phyloP scores from a whole-genome alignment of 495 filamentous ascomycete species.

The Podospora pseudoanserina region DNA sequence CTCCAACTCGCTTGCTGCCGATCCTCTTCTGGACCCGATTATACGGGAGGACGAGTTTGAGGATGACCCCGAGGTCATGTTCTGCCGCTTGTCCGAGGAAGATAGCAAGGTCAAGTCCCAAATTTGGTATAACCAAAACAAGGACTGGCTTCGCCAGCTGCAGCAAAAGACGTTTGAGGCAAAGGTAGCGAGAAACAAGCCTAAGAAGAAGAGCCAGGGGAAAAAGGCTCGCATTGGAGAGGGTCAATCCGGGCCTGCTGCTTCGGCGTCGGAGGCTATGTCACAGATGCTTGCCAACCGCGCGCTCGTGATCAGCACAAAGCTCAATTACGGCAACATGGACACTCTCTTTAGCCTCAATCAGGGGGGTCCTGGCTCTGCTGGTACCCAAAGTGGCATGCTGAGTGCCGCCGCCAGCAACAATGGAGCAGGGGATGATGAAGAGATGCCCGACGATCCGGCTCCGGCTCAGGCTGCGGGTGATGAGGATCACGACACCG shows the following conservation, averaged over 20 bases:
- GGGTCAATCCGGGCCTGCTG: slow-evolving; percentile 52
- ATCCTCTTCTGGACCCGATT: slow-evolving; percentile 39
- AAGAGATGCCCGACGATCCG: background rate
- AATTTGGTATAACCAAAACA: slow-evolving; percentile 92
- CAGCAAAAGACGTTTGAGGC: slow-evolving; percentile 71
- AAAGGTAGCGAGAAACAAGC: slow-evolving; percentile 54
- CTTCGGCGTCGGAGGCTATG: slow-evolving; percentile 67
- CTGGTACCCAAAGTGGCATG: slow-evolving; percentile 19
- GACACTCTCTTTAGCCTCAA: slow-evolving; percentile 46
- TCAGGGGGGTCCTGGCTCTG: slow-evolving; percentile 37
- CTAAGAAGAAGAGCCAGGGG: slow-evolving; percentile 47
- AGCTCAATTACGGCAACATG: slow-evolving; percentile 78
- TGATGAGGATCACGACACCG: background rate
- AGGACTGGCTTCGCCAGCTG: slow-evolving; percentile 78
- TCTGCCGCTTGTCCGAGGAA: slow-evolving; percentile 64
- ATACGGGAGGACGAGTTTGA: slow-evolving; percentile 75
- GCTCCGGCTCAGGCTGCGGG: background rate
- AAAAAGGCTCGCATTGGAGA: slow-evolving; percentile 57
- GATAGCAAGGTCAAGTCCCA: slow-evolving; percentile 77
- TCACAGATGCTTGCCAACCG: slow-evolving; percentile 68
- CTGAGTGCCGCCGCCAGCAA: slow-evolving; percentile 22
- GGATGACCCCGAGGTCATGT: slow-evolving; percentile 76
- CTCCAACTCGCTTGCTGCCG: background rate
- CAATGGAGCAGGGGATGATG: slow-evolving; percentile 14
- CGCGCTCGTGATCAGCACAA: slow-evolving; percentile 59